Evolutionary conservation across 306 rosid species (phyloP).

Genomic region (Dalbergia oliveri): DNA sequence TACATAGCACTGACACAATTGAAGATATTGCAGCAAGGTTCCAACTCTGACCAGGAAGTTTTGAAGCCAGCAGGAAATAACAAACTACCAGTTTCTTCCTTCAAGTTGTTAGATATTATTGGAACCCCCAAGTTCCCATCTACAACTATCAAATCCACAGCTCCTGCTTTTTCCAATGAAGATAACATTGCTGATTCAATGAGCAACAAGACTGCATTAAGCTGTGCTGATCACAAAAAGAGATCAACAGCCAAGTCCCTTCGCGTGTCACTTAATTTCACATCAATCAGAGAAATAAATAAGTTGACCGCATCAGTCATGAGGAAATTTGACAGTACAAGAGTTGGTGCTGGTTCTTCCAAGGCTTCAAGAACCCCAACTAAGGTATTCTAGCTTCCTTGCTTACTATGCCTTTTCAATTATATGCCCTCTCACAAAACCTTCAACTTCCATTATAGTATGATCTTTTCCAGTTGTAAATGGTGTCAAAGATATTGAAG

Average conservation of each 20-base stretch:
- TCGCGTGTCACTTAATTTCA: constrained; percentile 67
- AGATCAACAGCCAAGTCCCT: constrained; percentile 70
- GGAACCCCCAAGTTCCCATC: constrained; percentile 60
- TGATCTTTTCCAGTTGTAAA: background rate
- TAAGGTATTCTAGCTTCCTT: constrained; percentile 55
- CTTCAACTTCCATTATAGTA: background rate
- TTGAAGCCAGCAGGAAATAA: constrained; percentile 53
- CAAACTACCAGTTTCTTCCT: constrained; percentile 62
- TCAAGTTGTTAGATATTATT: constrained; percentile 46
- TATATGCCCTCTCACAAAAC: background rate
- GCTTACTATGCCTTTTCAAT: background rate
- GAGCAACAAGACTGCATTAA: constrained; percentile 52
- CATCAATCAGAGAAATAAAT: constrained; percentile 86
- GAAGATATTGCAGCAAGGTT: constrained; percentile 47
- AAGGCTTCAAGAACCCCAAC: constrained; percentile 77
- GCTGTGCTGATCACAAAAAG: constrained; percentile 60
- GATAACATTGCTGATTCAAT: constrained; percentile 64
- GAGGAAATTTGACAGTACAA: constrained; percentile 81
- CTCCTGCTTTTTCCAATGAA: constrained; percentile 47
- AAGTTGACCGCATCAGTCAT: constrained; percentile 81
- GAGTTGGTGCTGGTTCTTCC: constrained; percentile 64
- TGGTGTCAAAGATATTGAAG: background rate
- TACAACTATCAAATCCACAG: constrained; percentile 62
- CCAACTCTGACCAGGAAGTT: constrained; percentile 51
- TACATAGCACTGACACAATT: no score